Conservation (phyloP, 225 moss, liverwort and hornwort species). For the Sphagnum tenellum region DNA sequence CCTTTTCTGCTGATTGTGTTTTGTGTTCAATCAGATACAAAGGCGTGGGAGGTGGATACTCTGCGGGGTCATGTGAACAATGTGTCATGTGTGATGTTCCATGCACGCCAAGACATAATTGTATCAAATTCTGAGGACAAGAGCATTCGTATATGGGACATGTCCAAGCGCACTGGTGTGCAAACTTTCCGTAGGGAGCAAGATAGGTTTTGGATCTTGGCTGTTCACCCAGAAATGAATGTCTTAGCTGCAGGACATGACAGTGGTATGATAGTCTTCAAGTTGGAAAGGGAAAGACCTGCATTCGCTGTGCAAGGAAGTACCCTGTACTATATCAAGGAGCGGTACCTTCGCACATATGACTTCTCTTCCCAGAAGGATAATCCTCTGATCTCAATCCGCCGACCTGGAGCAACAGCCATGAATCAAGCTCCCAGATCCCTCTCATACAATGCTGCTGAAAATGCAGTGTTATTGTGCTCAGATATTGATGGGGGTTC, state of each 20-base stretch:
- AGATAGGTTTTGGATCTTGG: conserved; percentile 92
- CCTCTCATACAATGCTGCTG: conserved; percentile 93
- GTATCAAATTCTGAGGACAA: conserved; percentile 98
- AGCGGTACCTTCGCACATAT: conserved; percentile 85
- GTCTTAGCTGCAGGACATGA: conserved; percentile 96
- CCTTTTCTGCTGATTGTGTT: too few species aligned
- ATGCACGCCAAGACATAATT: conserved; percentile 93
- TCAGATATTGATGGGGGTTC: conserved; percentile 96
- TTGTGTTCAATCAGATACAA: conserved; percentile 46
- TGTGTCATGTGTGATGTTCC: conserved; percentile 93
- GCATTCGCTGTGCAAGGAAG: conserved; percentile 95
- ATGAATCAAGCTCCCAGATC: conserved; percentile 93
- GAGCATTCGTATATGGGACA: conserved; percentile 95
- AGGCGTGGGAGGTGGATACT: conserved; percentile 99
- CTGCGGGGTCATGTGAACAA: conserved; percentile 94
- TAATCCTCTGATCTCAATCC: conserved; percentile 86
- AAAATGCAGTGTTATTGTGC: conserved; percentile 84
- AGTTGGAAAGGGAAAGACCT: conserved; percentile 95
- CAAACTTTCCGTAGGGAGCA: conserved; percentile 96
- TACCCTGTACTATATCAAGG: conserved; percentile 89
- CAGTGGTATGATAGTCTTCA: conserved; percentile 99
- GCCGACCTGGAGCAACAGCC: conserved; percentile 78
- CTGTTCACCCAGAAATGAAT: conserved; percentile 97
- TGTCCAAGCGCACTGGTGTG: conserved; percentile 94
- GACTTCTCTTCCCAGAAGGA: conserved; percentile 75